These are phyloP conservation scores for Saccharomyces jurei DNA, from an alignment of 805 yeast species.

Conservation along the genomic window DNA sequence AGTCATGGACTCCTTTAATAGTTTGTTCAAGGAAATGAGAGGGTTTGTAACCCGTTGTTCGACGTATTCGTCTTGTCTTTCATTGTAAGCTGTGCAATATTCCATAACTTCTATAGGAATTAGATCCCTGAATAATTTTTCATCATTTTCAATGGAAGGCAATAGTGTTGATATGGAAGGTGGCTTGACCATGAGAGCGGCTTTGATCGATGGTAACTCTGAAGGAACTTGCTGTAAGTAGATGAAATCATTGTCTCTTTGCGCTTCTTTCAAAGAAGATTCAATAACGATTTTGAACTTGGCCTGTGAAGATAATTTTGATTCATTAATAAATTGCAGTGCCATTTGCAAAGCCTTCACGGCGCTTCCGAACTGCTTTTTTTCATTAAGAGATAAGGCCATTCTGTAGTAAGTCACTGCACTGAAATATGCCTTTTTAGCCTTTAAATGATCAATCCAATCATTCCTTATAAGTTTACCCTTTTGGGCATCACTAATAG, in stretches of 20 bases:
- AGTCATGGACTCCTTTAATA: conserved; percentile 38
- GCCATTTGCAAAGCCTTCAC: conserved; percentile 41
- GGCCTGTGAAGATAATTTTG: conserved; percentile 22
- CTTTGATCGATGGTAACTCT: conserved; percentile 35
- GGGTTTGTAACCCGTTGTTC: conserved; percentile 40
- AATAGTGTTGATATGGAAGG: conserved; percentile 9
- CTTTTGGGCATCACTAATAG: conserved; percentile 37
- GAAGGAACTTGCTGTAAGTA: conserved; percentile 61
- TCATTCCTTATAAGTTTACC: conserved; percentile 49
- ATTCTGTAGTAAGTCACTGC: conserved; percentile 65
- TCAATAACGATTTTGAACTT: conserved; percentile 42
- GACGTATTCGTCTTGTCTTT: conserved; percentile 51
- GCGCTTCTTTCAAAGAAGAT: conserved; percentile 45
- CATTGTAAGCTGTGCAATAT: conserved; percentile 58
- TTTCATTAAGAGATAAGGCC: conserved; percentile 34
- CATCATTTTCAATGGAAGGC: conserved; percentile 10
- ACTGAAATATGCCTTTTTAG: conserved; percentile 57
- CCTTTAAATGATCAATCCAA: conserved; percentile 54
- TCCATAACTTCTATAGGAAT: conserved; percentile 63
- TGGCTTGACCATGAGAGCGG: conserved; percentile 49
- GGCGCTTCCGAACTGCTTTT: conserved; percentile 58
- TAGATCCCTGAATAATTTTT: conserved; percentile 46
- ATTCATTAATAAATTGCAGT: conserved; percentile 31
- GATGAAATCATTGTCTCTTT: conserved; percentile 74
- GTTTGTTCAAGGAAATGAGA: conserved; percentile 37